Evolutionary conservation across 441 rosid genomes (phyloP), one percentile per base, ranked within the genome.

Genomic region (Erodium moschatum): DNA sequence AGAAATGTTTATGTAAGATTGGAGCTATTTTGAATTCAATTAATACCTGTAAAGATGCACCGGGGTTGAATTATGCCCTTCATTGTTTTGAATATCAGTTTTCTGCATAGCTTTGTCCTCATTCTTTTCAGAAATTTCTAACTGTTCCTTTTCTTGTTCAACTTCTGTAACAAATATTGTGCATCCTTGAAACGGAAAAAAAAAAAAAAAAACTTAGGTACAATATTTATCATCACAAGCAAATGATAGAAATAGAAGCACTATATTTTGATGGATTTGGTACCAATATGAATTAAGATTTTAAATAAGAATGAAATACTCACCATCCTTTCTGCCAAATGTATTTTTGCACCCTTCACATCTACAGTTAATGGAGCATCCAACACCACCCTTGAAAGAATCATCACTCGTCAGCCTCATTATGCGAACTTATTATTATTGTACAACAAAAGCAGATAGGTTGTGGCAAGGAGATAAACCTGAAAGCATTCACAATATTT

Each of bases 401-500:
- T 1, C n/a, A 20, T 46, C 13, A 5, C 11, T 20, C 50, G 67
- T 42, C 65, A 54, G 19, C 46, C 82, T 68, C 74, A 77, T 70
- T 77, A 27, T 52, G 76, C 12, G 24, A 29, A 33, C 31, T 29
- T 29, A 29, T 29, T 29, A 33, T 10, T 50, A 46, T 8, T 69
- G 66, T 52, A 54, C 19, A 70, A 24, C 54, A 70, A 56, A 69
- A 46, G 66, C 40, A 38, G 18, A 64, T 1, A 38, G 60, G 54
- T 64, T 18, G 21, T 67, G 16, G 48, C 18, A 27, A 38, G 19
- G 69, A 50, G 70, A 70, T 69, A 81, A 78, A 94, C 98, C 99
- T 94, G 99, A 78, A 79, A 94, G 91, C 99, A 94, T 86, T 94
- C 99, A 3, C 99, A 94, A 71, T 94, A 94, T 85, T 94, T 94